phyloP scores from a whole-genome alignment of 495 filamentous ascomycete species.

The Talaromyces thailandensis region DNA sequence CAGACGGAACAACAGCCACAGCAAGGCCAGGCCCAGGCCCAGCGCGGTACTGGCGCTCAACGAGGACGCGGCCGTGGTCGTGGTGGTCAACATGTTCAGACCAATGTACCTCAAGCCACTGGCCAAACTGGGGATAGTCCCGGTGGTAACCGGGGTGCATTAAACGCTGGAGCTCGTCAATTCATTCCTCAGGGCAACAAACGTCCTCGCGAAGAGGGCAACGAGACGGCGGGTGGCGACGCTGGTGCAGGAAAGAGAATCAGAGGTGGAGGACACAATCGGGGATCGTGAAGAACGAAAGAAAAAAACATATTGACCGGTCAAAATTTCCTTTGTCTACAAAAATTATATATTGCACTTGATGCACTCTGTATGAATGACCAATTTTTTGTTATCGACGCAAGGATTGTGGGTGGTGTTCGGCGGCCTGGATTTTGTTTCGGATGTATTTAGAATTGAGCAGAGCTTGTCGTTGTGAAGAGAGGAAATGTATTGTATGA shows the following conservation, averaged over 20 bases:
- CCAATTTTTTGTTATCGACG: not conserved
- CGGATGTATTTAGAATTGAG: not conserved
- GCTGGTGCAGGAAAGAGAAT: slow-evolving; percentile 42
- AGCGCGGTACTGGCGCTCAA: slow-evolving; percentile 33
- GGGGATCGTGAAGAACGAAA: slow-evolving; percentile 18
- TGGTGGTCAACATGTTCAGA: slow-evolving; percentile 33
- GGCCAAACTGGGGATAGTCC: slow-evolving; percentile 24
- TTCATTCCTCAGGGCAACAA: slow-evolving; percentile 60
- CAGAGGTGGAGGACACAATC: slow-evolving; percentile 36
- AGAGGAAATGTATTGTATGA: not conserved
- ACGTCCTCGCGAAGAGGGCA: slow-evolving; percentile 52
- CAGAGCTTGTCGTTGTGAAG: not conserved
- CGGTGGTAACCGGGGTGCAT: slow-evolving; percentile 23
- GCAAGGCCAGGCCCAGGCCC: slow-evolving; percentile 15
- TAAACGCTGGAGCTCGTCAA: slow-evolving; percentile 47
- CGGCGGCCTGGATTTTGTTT: not conserved
- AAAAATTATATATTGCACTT: not conserved
- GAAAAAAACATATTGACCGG: not conserved
- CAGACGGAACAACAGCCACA: slow-evolving; percentile 9
- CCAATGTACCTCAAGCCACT: slow-evolving; percentile 11
- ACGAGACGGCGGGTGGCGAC: slow-evolving; percentile 30
- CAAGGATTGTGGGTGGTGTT: not conserved
- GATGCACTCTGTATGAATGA: not conserved
- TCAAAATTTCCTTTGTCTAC: slow-evolving; percentile 9
- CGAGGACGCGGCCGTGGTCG: slow-evolving; percentile 41